These are phyloP conservation scores for Trichoderma sp. DNA, from an alignment of 2,329 filamentous ascomycete genomes.

Conservation along the genomic window DNA sequence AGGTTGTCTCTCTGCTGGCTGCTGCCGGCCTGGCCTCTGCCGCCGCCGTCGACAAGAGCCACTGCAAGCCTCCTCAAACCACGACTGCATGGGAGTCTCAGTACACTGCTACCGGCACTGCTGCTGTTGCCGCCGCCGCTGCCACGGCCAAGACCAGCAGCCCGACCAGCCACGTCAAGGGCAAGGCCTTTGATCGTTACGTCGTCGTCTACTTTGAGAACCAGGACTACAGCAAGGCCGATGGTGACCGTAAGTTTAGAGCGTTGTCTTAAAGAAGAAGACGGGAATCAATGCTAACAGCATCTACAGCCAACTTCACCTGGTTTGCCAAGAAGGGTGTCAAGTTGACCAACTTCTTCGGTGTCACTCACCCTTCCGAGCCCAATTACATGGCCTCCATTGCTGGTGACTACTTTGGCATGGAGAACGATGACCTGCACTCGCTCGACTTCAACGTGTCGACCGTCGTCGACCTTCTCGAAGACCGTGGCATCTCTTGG, in stretches of 20 bases:
- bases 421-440: constrained; percentile 65
- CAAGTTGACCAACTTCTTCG: constrained; percentile 44
- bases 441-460: constrained; percentile 59
- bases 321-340: constrained; percentile 33
- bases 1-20: constrained; percentile 26
- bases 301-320: constrained; percentile 27
- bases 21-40: constrained; percentile 29
- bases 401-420: constrained; percentile 71
- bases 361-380: constrained; percentile 68
- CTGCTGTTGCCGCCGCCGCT: constrained; percentile 52
- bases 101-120: constrained; percentile 52
- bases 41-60: constrained; percentile 21
- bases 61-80: background rate
- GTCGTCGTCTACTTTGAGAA: constrained; percentile 78
- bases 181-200: constrained; percentile 70
- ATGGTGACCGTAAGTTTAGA: constrained; percentile 52
- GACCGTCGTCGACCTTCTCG: constrained; percentile 66
- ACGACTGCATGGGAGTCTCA: constrained; percentile 35
- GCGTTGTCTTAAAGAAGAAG: background rate
- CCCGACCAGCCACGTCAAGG: constrained; percentile 62
- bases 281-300: background rate
- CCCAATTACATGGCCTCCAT: constrained; percentile 72
- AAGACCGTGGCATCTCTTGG: constrained; percentile 63
- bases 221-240: constrained; percentile 64
- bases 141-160: constrained; percentile 60